Evolutionary conservation across 2,329 filamentous ascomycete genomes (phyloP), one percentile per base, ranked within the genome.

Genomic region (Diaporthe vexans): DNA sequence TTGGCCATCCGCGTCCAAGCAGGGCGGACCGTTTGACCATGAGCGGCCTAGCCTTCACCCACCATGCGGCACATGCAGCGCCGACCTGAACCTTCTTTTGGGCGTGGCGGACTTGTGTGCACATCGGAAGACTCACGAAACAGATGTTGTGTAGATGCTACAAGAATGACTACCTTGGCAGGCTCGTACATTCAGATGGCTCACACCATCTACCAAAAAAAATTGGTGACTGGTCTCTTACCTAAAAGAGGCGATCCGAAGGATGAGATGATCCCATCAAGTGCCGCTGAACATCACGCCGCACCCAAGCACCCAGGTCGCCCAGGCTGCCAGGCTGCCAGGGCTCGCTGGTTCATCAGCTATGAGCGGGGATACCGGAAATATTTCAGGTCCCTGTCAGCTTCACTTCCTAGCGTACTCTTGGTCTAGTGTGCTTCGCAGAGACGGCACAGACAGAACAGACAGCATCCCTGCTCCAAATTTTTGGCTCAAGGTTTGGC

Each of bases 381-480:
- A 52, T 37, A 68, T 54, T 19, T 24, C 48, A 68, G 48, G 33
- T 26, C 46, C 63, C 48, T 67, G 48, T 13, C n/a, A 67, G 63
- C 63, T 40, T 24, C 8, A 48, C 33, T 54, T 52, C 40, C 43
- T 37, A 29, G 52, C 8, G 52, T 24, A 29, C 4, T 29, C 29
- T 29, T 29, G 29, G 29, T 29, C 29, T n/a, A n/a, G 24, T 52
- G 35, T 37, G 35, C 35, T 5, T 24, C n/a, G 8, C 11, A 29
- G 1, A 40, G 37, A 40, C 10, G 15, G 2, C 35, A 51, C 10
- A 48, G 13, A 33, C 54, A 17, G 2, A 24, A 51, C 10, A 48
- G 13, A 33, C 54, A 17, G 17, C 43, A 58, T 59, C 43, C 71
- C 58, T 61, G 63, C 43, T 52, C 74, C 40, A 71, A 71, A 67